Base-by-base conservation (phyloP, 192 early-diverging fungal species). In the Oehlia diaphana region DNA sequence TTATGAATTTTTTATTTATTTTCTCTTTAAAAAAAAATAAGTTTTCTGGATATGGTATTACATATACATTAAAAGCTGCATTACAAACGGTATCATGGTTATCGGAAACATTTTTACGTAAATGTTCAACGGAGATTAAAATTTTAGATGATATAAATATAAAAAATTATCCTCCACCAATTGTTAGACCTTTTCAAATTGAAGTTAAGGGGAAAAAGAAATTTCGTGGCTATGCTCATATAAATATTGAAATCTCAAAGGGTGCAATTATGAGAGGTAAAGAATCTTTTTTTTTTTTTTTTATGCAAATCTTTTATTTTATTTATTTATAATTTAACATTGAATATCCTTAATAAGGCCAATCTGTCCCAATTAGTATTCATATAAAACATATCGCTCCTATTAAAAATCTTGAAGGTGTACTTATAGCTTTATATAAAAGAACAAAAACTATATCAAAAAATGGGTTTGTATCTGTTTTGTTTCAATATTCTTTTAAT, bases 201-300 rank as follows among this genome's bases (percentile, higher is more conserved):
- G 70, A 72, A 19, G 70, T 72, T 37, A 72, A 72, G 12, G 70
- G 35, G 8, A 72, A 72, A 26, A 39, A 28, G 4, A 65, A 65
- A 31, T 13, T 12, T 2, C 26, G 5, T 28, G 70, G 70, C 6
- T 47, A n/a, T 47, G 70, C 70, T 16, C 10, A 47, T 39, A 37
- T 44, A 23, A 37, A 47, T 33, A 26, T 72, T 39, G 35, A 47
- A 26, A 49, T 72, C 3, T 13, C 31, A n/a, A 33, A 72, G n/a
- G 70, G 70, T n/a, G 70, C 70, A 72, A 37, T 72, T 47, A 37
- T 72, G 37, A 39, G 37, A 72, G 70, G 70, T 49, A 72, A 72
- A 1, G 13, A 28, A 31, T 5, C 10, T 3, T n/a, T 33, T 72
- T 2, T 13, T 42, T 23, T 72, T 72, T 12, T 26, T 28, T n/a